A percentile compares a stretch with the other conserved stretches of the same genome.
These are phyloP conservation scores for Phytomonas sp. DNA, from an alignment of 208 protist genomes.

Conservation along the genomic window DNA sequence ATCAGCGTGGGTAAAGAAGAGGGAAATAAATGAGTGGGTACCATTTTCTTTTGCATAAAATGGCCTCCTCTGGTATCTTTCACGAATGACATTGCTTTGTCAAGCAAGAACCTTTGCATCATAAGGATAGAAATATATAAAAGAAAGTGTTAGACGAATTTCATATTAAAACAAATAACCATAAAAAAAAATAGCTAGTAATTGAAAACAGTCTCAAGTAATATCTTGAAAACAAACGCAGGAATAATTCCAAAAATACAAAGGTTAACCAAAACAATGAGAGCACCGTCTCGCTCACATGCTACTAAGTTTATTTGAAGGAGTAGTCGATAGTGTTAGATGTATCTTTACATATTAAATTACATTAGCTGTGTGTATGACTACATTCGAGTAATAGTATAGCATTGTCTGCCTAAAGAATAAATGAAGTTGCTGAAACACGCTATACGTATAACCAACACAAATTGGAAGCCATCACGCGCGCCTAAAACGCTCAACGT, in stretches of 20 bases:
- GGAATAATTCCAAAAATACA: not conserved
- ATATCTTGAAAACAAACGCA: not conserved
- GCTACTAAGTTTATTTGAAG: not conserved
- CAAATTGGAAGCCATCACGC: not conserved
- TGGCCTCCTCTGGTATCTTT: not conserved
- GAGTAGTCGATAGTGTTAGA: not conserved
- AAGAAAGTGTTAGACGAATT: not conserved
- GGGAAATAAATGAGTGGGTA: not conserved
- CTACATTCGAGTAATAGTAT: not conserved
- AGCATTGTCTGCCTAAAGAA: not conserved
- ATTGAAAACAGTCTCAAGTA: slow-evolving; percentile 1
- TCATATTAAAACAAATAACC: not conserved
- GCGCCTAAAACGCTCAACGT: not conserved
- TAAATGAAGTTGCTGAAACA: not conserved
- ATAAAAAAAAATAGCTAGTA: slow-evolving; percentile 15
- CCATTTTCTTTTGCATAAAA: not conserved
- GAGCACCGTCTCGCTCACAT: not conserved
- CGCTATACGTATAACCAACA: not conserved
- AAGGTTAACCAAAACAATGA: not conserved
- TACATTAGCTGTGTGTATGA: not conserved
- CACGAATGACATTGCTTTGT: not conserved
- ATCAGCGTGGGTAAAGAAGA: not conserved
- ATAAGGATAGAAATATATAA: not conserved
- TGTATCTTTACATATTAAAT: not conserved
- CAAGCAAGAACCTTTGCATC: not conserved